Conservation (phyloP, 257 asterid species). For the Mitragyna speciosa region DNA sequence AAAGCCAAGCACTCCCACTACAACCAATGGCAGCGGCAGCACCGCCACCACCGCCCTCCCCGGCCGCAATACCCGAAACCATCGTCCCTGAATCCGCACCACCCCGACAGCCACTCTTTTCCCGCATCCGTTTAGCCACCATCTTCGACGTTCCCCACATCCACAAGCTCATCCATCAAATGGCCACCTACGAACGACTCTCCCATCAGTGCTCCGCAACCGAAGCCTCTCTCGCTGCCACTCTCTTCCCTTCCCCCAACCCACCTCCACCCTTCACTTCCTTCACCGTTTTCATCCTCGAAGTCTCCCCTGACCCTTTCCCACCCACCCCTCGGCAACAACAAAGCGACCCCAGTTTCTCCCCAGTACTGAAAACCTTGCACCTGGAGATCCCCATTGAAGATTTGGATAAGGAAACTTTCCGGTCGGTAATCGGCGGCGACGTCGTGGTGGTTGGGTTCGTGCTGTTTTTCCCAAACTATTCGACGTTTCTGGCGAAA, state of each 20-base stretch:
- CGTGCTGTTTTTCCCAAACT: conserved; percentile 79
- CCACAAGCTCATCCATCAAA: conserved; percentile 48
- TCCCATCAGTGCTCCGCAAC: conserved; percentile 42
- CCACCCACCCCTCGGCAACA: neutral
- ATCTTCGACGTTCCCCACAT: conserved; percentile 40
- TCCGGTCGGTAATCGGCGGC: conserved; percentile 37
- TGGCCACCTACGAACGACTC: conserved; percentile 50
- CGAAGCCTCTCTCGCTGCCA: conserved; percentile 40
- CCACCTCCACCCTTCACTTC: conserved; percentile 40
- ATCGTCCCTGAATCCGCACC: conserved; percentile 8
- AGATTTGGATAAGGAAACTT: conserved; percentile 57
- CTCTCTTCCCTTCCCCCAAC: conserved; percentile 34
- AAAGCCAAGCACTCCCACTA: neutral
- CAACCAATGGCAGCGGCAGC: conserved; percentile 46
- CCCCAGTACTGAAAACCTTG: conserved; percentile 34
- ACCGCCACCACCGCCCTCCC: conserved; percentile 41
- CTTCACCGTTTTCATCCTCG: conserved; percentile 49
- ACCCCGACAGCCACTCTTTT: conserved; percentile 23
- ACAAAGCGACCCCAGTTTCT: conserved; percentile 15
- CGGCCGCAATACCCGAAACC: conserved; percentile 25
- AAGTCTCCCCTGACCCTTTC: conserved; percentile 40
- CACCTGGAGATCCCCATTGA: conserved; percentile 61
- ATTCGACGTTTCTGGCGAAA: conserved; percentile 73
- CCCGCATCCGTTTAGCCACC: conserved; percentile 45
- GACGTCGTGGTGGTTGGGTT: conserved; percentile 58